Evolutionary conservation across 805 yeast genomes (phyloP), one percentile per base, ranked within the genome.

Genomic region (Ogataea parapolymorpha): DNA sequence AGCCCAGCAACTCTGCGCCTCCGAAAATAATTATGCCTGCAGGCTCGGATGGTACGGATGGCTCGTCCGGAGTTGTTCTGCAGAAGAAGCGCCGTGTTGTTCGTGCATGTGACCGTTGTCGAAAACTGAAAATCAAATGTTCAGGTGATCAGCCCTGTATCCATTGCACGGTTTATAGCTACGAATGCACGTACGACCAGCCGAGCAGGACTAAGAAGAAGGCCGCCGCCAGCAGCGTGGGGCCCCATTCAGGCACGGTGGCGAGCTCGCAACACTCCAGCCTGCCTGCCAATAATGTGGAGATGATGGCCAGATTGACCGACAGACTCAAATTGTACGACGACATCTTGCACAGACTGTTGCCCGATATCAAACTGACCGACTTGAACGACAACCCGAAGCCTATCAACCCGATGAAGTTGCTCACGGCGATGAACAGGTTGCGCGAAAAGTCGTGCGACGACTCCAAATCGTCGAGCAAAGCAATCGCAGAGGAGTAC

Each of bases 111-210:
- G 75, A 70, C 45, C 61, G 68, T 44, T 76, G 82, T 48, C 59
- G 80, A 26, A 66, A 64, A 51, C 59, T 75, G 36, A 76, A 76
- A 53, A 70, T 73, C 46, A 74, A 72, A 49, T 76, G 82, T 50
- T 73, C 77, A 37, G 77, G 79, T 7, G 64, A 61, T 13, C 53
- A 58, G 28, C 79, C 80, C 3, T 76, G 82, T 46, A 61, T 67
- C 7, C 70, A 68, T 37, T 88, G 96, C 58, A 84, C 95, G 1
- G 95, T 87, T 1, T 89, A 87, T 63, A 79, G 86, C 15, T 85
- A 84, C 61, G 83, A 78, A 42, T 88, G 96, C 63, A 79, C 95
- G 0, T 88, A 88, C 59, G 85, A 84, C 55, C 87, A 85, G 54
- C 91, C 95, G 8, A 54, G 50, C 32, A 36, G 58, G 14, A 35